Percentiles rank a stretch among this genome's conserved stretches.
Evolutionary conservation across 2,329 filamentous ascomycete genomes (phyloP).

Genomic region (Ophiostoma fasciatum): DNA sequence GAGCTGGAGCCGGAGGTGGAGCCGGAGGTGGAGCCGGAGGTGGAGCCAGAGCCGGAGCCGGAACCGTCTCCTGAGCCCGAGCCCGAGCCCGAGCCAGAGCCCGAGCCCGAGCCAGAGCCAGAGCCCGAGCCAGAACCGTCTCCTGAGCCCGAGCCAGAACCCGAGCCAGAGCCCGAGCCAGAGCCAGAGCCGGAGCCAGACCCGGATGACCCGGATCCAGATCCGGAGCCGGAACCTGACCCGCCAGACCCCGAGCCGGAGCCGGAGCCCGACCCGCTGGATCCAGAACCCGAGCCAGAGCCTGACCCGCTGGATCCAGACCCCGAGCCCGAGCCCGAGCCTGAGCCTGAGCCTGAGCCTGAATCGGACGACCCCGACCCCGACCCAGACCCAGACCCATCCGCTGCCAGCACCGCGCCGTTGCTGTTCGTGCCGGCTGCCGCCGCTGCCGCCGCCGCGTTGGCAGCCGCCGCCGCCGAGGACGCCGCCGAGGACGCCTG

Average conservation of each 20-base stretch:
- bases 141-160: not conserved
- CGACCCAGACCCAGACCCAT: not conserved
- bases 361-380: too few species aligned
- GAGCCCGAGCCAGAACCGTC: not conserved
- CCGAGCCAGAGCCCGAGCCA: not conserved
- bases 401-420: too few species aligned
- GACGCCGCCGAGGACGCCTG: not conserved
- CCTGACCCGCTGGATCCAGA: too few species aligned
- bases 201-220: not conserved
- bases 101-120: not conserved
- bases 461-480: not conserved
- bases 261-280: too few species aligned
- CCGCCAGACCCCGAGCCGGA: too few species aligned
- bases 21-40: not conserved
- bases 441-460: not conserved
- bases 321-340: too few species aligned
- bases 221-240: too few species aligned
- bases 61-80: not conserved
- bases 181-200: not conserved
- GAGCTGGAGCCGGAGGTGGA: not conserved
- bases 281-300: too few species aligned
- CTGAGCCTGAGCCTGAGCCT: too few species aligned
- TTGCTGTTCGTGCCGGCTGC: too few species aligned
- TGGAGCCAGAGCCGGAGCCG: not conserved
- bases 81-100: not conserved